These are phyloP conservation scores for Aspergillus fructus DNA, from an alignment of 2,329 filamentous ascomycete species.

Conservation along the genomic window DNA sequence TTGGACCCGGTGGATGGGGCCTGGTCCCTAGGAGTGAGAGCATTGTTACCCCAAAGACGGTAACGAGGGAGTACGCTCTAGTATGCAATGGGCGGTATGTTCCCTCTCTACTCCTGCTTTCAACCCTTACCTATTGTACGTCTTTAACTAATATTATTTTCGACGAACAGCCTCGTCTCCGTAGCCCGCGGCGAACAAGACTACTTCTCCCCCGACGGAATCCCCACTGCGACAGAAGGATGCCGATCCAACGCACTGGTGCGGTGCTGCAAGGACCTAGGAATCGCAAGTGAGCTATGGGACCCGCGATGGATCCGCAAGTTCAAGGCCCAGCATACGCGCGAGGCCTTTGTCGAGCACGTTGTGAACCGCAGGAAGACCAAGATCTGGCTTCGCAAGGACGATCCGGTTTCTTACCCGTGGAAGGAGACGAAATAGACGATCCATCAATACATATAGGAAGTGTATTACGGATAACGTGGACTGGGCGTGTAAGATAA, in stretches of 20 bases:
- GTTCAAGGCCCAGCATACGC: constrained; percentile 72
- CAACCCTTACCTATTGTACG: not conserved
- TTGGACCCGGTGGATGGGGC: constrained; percentile 95
- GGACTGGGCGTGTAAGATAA: not conserved
- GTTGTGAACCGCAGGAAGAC: constrained; percentile 80
- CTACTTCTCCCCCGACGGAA: constrained; percentile 85
- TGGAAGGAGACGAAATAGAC: constrained; percentile 53
- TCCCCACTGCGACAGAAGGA: constrained; percentile 92
- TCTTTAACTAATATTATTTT: constrained; percentile 3
- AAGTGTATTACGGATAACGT: not conserved
- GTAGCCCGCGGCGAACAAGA: constrained; percentile 92
- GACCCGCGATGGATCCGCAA: constrained; percentile 85
- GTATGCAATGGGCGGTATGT: constrained; percentile 79
- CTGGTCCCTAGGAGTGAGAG: constrained; percentile 83
- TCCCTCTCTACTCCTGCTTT: not conserved
- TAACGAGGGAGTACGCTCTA: constrained; percentile 90
- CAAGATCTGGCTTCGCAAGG: constrained; percentile 83
- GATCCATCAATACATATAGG: not conserved
- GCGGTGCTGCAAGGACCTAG: constrained; percentile 97
- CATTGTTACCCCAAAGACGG: constrained; percentile 74
- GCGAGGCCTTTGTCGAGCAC: constrained; percentile 90
- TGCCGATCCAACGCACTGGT: constrained; percentile 98
- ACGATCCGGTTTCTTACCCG: constrained; percentile 68
- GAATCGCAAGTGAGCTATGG: constrained; percentile 93
- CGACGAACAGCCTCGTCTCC: constrained; percentile 69